Evolutionary conservation across 2,329 filamentous ascomycete genomes (phyloP).

Genomic region (Spiromastix sp.): DNA sequence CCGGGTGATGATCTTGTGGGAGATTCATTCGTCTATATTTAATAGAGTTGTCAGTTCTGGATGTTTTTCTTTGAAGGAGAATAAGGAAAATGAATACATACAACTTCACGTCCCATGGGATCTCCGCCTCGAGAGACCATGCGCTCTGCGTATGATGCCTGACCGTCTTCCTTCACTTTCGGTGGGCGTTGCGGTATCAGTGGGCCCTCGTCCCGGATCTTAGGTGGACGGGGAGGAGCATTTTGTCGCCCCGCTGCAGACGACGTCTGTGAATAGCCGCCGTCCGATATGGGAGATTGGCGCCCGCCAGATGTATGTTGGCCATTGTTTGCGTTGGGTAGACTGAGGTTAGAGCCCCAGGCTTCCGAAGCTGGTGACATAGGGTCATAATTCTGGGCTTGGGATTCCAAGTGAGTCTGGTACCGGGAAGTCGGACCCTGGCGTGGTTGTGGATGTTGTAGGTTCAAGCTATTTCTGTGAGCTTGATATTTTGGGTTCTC

Average conservation of each 20-base stretch:
- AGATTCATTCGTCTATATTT: constrained; percentile 13
- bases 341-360: constrained; percentile 35
- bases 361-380: constrained; percentile 34
- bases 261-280: constrained; percentile 34
- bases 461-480: constrained; percentile 52
- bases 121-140: constrained; percentile 26
- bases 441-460: constrained; percentile 55
- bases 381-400: constrained; percentile 45
- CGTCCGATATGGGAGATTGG: constrained; percentile 38
- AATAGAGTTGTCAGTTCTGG: constrained; percentile 1
- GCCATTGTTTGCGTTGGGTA: constrained; percentile 20
- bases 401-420: constrained; percentile 50
- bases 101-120: constrained; percentile 17
- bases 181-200: constrained; percentile 43
- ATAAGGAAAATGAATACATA: constrained; percentile 11
- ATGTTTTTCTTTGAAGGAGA: neutral
- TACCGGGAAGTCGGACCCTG: constrained; percentile 52
- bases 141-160: constrained; percentile 30
- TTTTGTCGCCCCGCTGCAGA: constrained; percentile 23
- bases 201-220: constrained; percentile 47
- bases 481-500: constrained; percentile 55
- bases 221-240: constrained; percentile 41
- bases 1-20: constrained; percentile 22
- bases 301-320: constrained; percentile 27
- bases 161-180: constrained; percentile 27